Base-by-base conservation (phyloP, 2,329 filamentous ascomycete genomes). In the Xylariaceae sp. region DNA sequence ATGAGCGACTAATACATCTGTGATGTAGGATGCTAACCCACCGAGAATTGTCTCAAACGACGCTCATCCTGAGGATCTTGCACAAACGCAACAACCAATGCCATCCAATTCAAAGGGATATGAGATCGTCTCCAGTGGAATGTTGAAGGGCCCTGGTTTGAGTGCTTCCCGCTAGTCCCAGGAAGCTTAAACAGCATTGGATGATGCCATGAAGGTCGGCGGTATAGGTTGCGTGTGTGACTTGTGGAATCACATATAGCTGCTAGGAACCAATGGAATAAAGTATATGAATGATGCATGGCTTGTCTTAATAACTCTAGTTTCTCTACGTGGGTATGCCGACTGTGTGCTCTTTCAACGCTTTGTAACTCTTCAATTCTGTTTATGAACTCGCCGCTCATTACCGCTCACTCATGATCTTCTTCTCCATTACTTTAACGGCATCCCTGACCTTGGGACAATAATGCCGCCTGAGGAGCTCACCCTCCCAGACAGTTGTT, bases 401-500 rank as follows among this genome's bases (percentile, higher is more conserved):
- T 13, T n/a, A 28, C 11, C 43, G 47, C 32, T 54, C 49, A 5
- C 57, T 60, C 54, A 86, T 65, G 31, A 86, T 65, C 33, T 69
- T 71, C 70, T 85, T 87, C 59, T 88, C 83, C 58, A 89, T 66
- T 31, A 74, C 62, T 60, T 75, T 74, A 4, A 85, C 68, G 1
- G 83, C 83, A 55, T 94, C 87, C 50, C 87, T 74, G 1, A 98
- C 84, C 56, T 82, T 82, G 5, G 89, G 90, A 52, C 85, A 88
- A 60, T 85, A 98, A 66, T 98, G 92, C 50, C 76, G 74, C 57
- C 83, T 73, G 53, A 98, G 61, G 41, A 98, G 59, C 66, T 97
- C 92, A 1, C 87, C 88, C 60, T 97, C 92, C 92, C 90, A 98
- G 1, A 94, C 74, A 0, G 88, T 96, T 4, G 81, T 79, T 1